These are phyloP conservation scores for Gastrolobium bilobum DNA, from an alignment of 306 rosid genomes.

Conservation along the genomic window DNA sequence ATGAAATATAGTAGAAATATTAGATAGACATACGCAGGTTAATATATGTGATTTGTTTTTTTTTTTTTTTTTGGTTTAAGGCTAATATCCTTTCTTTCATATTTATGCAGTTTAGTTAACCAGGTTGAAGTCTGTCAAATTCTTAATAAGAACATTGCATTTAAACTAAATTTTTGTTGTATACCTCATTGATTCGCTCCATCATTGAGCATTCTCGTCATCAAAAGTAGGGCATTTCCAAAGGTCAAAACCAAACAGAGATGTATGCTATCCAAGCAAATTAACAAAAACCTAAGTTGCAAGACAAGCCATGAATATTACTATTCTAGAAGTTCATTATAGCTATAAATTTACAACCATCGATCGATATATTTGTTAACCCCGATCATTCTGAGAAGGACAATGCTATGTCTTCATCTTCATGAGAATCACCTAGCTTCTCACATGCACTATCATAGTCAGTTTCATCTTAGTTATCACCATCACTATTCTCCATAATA, in stretches of 20 bases:
- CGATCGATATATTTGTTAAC: neutral
- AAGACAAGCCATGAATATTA: neutral
- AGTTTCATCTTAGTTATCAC: constrained; percentile 31
- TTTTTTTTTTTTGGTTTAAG: neutral
- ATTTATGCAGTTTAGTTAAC: neutral
- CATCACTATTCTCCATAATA: neutral
- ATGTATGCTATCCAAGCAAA: neutral
- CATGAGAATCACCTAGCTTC: constrained; percentile 2
- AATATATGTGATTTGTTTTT: neutral
- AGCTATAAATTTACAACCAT: neutral
- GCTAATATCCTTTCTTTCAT: neutral
- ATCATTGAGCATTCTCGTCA: neutral
- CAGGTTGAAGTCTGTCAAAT: neutral
- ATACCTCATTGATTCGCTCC: neutral
- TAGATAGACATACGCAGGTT: neutral
- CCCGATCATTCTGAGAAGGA: neutral
- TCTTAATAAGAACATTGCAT: neutral
- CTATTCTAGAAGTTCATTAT: neutral
- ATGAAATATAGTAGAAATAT: neutral
- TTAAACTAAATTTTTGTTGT: neutral
- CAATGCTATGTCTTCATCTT: constrained; percentile 14
- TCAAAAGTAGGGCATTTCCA: neutral
- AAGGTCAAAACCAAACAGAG: neutral
- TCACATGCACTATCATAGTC: constrained; percentile 45
- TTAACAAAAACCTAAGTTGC: constrained; percentile 24